Evolutionary conservation across 345 rosid species (phyloP), one percentile per base, ranked within the genome.

Genomic region (Acer campestre): DNA sequence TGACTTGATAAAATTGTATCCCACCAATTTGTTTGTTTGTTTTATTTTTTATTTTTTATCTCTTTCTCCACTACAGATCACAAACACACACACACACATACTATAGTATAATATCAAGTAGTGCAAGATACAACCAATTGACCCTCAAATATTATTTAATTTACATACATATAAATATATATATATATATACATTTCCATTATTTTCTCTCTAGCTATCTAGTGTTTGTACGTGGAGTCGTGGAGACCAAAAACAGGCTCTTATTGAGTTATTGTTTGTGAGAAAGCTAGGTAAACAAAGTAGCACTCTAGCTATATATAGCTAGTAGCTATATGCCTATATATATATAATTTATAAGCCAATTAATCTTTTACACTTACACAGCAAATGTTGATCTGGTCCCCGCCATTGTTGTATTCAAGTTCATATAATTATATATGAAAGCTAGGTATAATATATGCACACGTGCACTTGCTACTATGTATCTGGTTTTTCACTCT

Each of bases 401-500:
- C 83, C 88, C 82, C 66, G 67, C 55, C 67, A 42, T 17, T 25
- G 31, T 46, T 38, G 7, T 61, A n/a, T 42, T 62, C 23, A 4
- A 4, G 58, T 53, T 16, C 58, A 6, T 53, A 18, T n/a, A n/a
- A n/a, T 53, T 53, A 53, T 17, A 6, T 23, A 4, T 51, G 20
- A 23, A 42, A 35, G 38, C 38, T 35, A 35, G 38, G 38, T 35
- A 35, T 35, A 35, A 18, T 48, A 13, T 44, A 53, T 35, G 70
- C 80, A 74, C 86, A 84, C 87, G 85, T 82, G 84, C 82, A 25
- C 18, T 44, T 35, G n/a, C 69, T 62, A n/a, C 17, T 22, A 56
- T 72, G 4, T 35, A 4, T 35, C 77, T 71, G 68, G 69, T 61
- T 69, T 31, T 31, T 6, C 4, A 25, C 1, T 1, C 4, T 31